Percentiles rank a stretch among this genome's conserved stretches.
phyloP scores from a whole-genome alignment of 345 rosid species.

The Microthlaspi erraticum region DNA sequence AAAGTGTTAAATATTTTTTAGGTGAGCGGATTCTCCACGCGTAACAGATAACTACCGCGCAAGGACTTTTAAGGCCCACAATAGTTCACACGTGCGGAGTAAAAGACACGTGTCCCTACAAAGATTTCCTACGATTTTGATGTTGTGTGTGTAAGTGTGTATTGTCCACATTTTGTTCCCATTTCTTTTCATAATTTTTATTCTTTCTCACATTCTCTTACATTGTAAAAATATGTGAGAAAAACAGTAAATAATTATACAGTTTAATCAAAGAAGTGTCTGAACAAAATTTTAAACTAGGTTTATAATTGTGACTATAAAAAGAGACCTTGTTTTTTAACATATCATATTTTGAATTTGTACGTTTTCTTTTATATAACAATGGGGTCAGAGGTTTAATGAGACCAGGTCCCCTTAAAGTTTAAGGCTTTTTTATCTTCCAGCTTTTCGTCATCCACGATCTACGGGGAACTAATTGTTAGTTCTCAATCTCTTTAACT shows the following conservation, averaged over 20 bases:
- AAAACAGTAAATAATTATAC: neutral
- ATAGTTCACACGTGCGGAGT: slow-evolving; percentile 44
- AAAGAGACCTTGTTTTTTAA: too few relatives aligned
- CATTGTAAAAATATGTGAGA: too few relatives aligned
- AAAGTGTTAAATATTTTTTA: slow-evolving; percentile 19
- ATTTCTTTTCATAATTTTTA: neutral
- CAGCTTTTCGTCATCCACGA: slow-evolving; percentile 33
- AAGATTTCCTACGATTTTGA: slow-evolving; percentile 43
- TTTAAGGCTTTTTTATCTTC: slow-evolving; percentile 21
- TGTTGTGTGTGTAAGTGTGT: neutral
- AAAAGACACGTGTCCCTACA: slow-evolving; percentile 48
- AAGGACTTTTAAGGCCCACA: slow-evolving; percentile 40
- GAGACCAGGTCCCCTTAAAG: slow-evolving; percentile 26
- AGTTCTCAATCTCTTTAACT: neutral
- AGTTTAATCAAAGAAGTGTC: neutral
- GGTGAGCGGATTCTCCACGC: slow-evolving; percentile 36
- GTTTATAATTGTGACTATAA: too few relatives aligned
- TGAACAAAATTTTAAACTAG: too few relatives aligned
- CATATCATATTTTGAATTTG: too few relatives aligned
- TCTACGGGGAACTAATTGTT: slow-evolving; percentile 16
- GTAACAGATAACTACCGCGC: slow-evolving; percentile 42
- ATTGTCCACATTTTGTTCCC: neutral
- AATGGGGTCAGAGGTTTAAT: slow-evolving; percentile 32
- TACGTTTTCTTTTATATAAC: neutral
- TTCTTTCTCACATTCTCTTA: neutral